A percentile compares a stretch with the other conserved stretches of the same genome.
Conservation (phyloP, 257 asterid species). For the Euphrasia confusa region DNA sequence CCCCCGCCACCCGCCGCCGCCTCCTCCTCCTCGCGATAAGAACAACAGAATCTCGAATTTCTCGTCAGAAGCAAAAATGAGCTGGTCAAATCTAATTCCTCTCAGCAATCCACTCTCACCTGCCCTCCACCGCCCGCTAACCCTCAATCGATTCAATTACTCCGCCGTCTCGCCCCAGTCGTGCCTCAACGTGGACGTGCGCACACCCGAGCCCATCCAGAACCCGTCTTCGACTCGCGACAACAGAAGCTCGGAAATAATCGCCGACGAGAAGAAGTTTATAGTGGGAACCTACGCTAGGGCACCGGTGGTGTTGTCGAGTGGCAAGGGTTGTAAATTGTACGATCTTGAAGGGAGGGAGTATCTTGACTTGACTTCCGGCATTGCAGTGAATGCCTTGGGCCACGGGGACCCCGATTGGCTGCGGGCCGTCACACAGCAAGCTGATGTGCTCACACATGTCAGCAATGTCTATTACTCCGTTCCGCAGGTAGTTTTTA, state of each 20-base stretch:
- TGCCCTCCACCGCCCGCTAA: constrained; percentile 28
- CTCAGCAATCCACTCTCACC: constrained; percentile 31
- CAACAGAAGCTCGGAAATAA: constrained; percentile 41
- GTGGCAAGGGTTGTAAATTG: constrained; percentile 81
- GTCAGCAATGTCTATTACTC: constrained; percentile 75
- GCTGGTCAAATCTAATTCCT: constrained; percentile 30
- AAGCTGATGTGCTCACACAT: constrained; percentile 65
- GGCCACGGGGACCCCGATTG: constrained; percentile 93
- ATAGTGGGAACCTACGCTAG: constrained; percentile 87
- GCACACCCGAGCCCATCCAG: constrained; percentile 28
- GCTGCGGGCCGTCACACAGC: constrained; percentile 59
- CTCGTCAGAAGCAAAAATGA: constrained; percentile 26
- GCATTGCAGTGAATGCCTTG: constrained; percentile 89
- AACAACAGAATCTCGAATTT: neutral
- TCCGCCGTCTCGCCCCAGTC: constrained; percentile 27
- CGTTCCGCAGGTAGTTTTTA: constrained; percentile 56
- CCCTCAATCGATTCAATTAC: constrained; percentile 23
- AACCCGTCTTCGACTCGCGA: constrained; percentile 20
- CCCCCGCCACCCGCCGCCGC: constrained; percentile 6
- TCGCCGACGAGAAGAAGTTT: constrained; percentile 63
- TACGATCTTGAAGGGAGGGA: constrained; percentile 83
- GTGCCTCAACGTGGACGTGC: constrained; percentile 50
- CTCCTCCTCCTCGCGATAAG: neutral
- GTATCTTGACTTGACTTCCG: constrained; percentile 80
- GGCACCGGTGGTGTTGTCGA: constrained; percentile 55